Percentiles rank a stretch among this genome's conserved stretches.
phyloP scores from a whole-genome alignment of 2,329 filamentous ascomycete genomes.

The Bipolaris cookei region DNA sequence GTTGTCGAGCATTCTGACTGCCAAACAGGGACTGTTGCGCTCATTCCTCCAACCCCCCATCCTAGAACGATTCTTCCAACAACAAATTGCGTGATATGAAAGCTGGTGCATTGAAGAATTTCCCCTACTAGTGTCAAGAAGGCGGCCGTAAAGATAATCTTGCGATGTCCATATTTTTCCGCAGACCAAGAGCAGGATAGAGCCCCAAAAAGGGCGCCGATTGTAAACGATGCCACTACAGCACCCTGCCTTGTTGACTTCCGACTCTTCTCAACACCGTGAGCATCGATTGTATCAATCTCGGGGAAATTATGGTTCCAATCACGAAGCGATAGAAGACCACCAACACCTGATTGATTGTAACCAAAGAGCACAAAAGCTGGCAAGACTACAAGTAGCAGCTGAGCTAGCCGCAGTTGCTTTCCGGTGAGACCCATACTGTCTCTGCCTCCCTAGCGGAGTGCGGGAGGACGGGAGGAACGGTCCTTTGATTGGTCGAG shows the following conservation, averaged over 20 bases:
- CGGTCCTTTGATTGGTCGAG: too few relatives aligned
- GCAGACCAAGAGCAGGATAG: conserved; percentile 55
- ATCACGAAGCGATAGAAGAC: conserved; percentile 50
- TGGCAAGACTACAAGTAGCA: conserved; percentile 49
- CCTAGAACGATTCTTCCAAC: conserved; percentile 55
- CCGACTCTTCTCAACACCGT: conserved; percentile 51
- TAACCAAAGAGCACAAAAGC: conserved; percentile 60
- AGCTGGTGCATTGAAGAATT: conserved; percentile 54
- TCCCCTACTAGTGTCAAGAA: conserved; percentile 53
- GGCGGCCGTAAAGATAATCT: conserved; percentile 54
- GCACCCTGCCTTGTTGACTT: conserved; percentile 56
- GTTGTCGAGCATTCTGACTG: conserved; percentile 51
- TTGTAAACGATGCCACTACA: conserved; percentile 54
- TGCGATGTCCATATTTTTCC: conserved; percentile 54
- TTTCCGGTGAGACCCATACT: too few relatives aligned
- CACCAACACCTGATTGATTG: conserved; percentile 59
- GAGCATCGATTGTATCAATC: conserved; percentile 56
- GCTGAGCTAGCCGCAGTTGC: conserved; percentile 38
- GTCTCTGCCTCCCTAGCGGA: too few relatives aligned
- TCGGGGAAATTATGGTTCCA: conserved; percentile 56
- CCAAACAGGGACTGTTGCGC: conserved; percentile 57
- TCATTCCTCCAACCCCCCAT: conserved; percentile 54
- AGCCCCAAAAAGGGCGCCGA: conserved; percentile 56
- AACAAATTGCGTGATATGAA: conserved; percentile 54
- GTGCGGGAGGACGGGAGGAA: too few relatives aligned